Conservation (phyloP, 495 filamentous ascomycete genomes). For the Amniculicola lignicola region DNA sequence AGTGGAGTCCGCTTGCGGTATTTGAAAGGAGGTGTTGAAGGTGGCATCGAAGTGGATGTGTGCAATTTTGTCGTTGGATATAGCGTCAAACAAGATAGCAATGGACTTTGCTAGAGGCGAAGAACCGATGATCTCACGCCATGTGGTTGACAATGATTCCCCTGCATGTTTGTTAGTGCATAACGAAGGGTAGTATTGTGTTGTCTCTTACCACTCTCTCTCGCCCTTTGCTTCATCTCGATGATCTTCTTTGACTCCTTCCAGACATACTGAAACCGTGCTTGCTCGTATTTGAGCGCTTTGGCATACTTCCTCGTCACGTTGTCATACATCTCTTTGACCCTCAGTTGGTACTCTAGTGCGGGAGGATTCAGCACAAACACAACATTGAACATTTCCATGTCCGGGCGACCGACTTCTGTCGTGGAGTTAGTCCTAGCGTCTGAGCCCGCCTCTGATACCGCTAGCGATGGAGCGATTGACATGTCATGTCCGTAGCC, state of each 20-base stretch:
- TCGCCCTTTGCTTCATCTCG: conserved; percentile 70
- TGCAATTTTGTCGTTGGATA: conserved; percentile 80
- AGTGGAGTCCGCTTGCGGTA: conserved; percentile 74
- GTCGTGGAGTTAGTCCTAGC: conserved; percentile 40
- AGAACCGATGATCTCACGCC: conserved; percentile 65
- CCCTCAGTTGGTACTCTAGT: conserved; percentile 68
- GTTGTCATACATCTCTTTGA: conserved; percentile 79
- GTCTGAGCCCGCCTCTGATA: conserved; percentile 34
- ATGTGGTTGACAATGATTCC: conserved; percentile 55
- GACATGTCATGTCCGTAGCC: conserved; percentile 36
- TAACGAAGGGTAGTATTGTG: conserved; percentile 38
- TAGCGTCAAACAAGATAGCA: conserved; percentile 71
- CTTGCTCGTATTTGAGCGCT: conserved; percentile 86
- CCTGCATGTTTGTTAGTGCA: conserved; percentile 38
- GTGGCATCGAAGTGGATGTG: conserved; percentile 58
- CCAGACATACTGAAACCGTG: conserved; percentile 81
- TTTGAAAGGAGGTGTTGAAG: conserved; percentile 76
- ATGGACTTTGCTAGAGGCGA: conserved; percentile 84
- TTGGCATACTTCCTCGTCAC: conserved; percentile 87
- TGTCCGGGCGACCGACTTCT: conserved; percentile 52
- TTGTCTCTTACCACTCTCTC: conserved; percentile 53
- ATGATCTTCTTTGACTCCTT: conserved; percentile 77
- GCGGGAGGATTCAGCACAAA: conserved; percentile 81
- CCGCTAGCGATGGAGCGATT: conserved; percentile 26
- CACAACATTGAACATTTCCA: conserved; percentile 97